phyloP scores from a whole-genome alignment of 441 rosid genomes.

The Aquilaria agallochum region DNA sequence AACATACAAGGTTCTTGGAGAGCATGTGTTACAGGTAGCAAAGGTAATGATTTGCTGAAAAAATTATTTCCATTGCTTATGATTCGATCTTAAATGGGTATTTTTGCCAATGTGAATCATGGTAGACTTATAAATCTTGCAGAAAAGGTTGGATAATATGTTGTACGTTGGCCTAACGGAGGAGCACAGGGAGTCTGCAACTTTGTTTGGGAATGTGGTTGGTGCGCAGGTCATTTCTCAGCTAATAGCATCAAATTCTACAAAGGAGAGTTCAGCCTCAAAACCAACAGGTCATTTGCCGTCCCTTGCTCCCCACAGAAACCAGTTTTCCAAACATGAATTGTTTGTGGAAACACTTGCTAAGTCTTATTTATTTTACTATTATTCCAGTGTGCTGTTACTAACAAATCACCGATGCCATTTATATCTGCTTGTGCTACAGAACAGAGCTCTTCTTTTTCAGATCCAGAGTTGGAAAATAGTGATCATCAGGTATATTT shows the following conservation, averaged over 20 bases:
- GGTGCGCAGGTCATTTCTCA: constrained; percentile 88
- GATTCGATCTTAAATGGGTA: background rate
- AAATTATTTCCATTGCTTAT: constrained; percentile 3
- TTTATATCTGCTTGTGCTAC: constrained; percentile 26
- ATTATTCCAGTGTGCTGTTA: too few species aligned
- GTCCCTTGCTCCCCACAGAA: too few species aligned
- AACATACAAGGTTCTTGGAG: constrained; percentile 68
- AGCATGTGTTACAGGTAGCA: constrained; percentile 77
- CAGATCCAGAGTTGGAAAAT: constrained; percentile 47
- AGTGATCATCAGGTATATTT: constrained; percentile 49
- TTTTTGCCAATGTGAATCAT: constrained; percentile 25
- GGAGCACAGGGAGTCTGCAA: constrained; percentile 92
- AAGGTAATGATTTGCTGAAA: constrained; percentile 53
- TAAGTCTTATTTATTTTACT: too few species aligned
- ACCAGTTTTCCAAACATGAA: too few species aligned
- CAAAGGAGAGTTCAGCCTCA: constrained; percentile 18
- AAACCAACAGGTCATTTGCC: too few species aligned
- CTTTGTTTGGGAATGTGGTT: constrained; percentile 88
- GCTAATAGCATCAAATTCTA: constrained; percentile 36
- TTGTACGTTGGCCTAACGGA: constrained; percentile 96
- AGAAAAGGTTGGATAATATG: constrained; percentile 95
- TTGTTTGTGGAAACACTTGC: background rate
- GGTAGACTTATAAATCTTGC: constrained; percentile 56
- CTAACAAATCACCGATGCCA: too few species aligned
- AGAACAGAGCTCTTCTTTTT: constrained; percentile 41